phyloP scores from a whole-genome alignment of 257 asterid genomes.

The Solanum ossicruentum region DNA sequence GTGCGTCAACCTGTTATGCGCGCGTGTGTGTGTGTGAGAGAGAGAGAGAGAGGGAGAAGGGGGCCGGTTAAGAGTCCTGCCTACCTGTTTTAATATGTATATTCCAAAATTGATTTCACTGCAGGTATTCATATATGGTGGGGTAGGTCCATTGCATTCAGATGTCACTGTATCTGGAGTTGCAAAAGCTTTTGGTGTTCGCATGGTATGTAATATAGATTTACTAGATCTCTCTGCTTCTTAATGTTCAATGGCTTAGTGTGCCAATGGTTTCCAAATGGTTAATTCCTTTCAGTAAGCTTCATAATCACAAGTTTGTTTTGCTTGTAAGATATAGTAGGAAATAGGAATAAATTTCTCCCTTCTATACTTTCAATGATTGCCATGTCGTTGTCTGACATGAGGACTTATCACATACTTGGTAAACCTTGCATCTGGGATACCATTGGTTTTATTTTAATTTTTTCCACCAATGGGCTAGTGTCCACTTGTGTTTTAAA shows the following conservation, averaged over 20 bases:
- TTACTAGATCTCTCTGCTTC: neutral
- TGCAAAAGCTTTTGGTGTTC: constrained; percentile 94
- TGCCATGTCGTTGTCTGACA: neutral
- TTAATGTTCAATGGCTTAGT: neutral
- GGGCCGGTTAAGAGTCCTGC: neutral
- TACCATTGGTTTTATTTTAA: neutral
- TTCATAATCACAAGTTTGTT: neutral
- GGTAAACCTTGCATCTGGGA: neutral
- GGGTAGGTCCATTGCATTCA: constrained; percentile 79
- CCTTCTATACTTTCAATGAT: neutral
- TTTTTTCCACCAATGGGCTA: neutral
- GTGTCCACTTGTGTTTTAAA: neutral
- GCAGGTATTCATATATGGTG: constrained; percentile 89
- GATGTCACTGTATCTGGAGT: constrained; percentile 88
- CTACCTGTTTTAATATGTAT: neutral
- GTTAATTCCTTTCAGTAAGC: neutral
- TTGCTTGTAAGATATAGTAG: neutral
- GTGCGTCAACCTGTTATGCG: neutral
- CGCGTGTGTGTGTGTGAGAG: neutral
- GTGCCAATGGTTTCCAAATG: neutral
- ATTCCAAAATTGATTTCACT: neutral
- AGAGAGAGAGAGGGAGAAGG: neutral
- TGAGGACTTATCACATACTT: neutral
- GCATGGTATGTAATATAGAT: constrained; percentile 32
- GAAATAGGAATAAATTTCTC: neutral